Percentiles rank a stretch among this genome's conserved stretches.
Conservation (phyloP, 1,284 basidiomycete species). For the Caloboletus inedulis region DNA sequence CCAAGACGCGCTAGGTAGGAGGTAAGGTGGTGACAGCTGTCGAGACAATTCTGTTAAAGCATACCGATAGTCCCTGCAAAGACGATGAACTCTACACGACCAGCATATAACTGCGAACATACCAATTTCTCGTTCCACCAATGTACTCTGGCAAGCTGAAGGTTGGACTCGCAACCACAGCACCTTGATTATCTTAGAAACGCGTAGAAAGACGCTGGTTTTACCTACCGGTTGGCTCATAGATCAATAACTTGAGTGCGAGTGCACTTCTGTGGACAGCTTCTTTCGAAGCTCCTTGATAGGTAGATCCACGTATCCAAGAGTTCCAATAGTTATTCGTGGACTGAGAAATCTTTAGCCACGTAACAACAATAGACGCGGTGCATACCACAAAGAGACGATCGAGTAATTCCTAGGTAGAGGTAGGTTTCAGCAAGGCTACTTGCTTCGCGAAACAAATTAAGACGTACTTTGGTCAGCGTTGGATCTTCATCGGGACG, state of each 20-base stretch:
- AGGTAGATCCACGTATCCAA: conserved; percentile 82
- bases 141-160: conserved; percentile 91
- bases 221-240: conserved; percentile 67
- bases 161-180: conserved; percentile 89
- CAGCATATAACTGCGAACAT: conserved; percentile 4
- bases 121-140: conserved; percentile 86
- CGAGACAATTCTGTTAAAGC: background rate
- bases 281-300: conserved; percentile 92
- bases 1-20: conserved; percentile 62
- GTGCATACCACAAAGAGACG: conserved; percentile 49
- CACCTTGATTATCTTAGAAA: conserved; percentile 45
- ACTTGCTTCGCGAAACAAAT: background rate
- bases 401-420: conserved; percentile 48
- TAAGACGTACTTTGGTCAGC: conserved; percentile 52
- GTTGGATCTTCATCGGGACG: conserved; percentile 56
- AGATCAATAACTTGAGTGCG: conserved; percentile 83
- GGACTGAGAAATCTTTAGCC: conserved; percentile 37
- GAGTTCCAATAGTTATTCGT: conserved; percentile 84
- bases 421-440: background rate
- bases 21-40: background rate
- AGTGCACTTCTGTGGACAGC: conserved; percentile 84
- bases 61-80: conserved; percentile 66
- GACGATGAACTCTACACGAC: background rate
- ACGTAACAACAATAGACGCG: background rate
- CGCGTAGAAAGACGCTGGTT: conserved; percentile 5